Evolutionary conservation across 371 early-diverging fungal species (phyloP), one percentile per base, ranked within the genome.

Genomic region (Batkoa obscura): DNA sequence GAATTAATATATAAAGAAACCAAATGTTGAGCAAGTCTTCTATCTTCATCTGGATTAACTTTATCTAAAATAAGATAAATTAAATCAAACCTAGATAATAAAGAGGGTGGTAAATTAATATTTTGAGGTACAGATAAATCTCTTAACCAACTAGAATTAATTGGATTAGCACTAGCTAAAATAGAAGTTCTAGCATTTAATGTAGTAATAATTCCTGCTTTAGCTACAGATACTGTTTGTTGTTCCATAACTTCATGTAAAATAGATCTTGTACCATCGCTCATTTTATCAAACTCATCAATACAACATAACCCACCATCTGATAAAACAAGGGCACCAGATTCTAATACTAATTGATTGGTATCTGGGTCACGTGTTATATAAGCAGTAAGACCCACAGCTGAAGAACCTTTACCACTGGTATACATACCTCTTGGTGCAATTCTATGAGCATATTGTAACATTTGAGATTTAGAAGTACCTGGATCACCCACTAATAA

Each of bases 221-320:
- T 99, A 58, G 95, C 94, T 2, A 99, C 90, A 9, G 96, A 95
- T 17, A 99, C 91, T 0, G 96, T 95, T 76, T 99, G 99, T 72
- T 99, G 99, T 76, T 99, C 99, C 99, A 99, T 99, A 38, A 94
- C 99, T 81, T 99, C 99, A 71, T 99, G 99, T 57, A 99, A 76
- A 9, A 95, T 86, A 4, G 94, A 83, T 12, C 98, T 82, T 38
- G 99, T 98, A 8, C 84, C 62, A 57, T 98, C 98, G n/a, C 88
- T 83, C 97, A 99, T 97, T 68, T 94, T 95, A 69, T 95, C 96
- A 74, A 99, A 99, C 70, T 98, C 99, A 73, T 99, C 99, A 64
- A 99, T 99, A 71, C 98, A 97, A 69, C 99, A 99, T 1, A 99
- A 71, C 59, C 99, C 99, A 57, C 90, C 91, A 67, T 99, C 99